These are phyloP conservation scores for Lepidium aucheri DNA, from an alignment of 345 rosid species.

Conservation along the genomic window DNA sequence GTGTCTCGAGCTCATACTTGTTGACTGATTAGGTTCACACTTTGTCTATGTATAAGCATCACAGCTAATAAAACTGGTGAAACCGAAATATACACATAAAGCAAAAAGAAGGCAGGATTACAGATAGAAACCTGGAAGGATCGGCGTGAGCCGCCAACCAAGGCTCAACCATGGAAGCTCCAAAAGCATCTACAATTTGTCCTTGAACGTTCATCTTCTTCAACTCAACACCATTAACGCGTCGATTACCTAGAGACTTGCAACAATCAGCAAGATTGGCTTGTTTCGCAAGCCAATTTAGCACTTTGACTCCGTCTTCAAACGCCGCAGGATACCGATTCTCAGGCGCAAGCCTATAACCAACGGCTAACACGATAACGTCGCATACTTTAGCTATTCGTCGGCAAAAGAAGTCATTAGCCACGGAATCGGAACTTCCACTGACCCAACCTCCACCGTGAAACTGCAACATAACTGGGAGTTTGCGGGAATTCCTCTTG, in stretches of 20 bases:
- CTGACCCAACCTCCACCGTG: constrained; percentile 93
- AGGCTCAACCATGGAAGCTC: constrained; percentile 78
- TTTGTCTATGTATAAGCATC: background rate
- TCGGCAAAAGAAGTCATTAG: constrained; percentile 66
- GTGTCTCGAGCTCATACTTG: constrained; percentile 1
- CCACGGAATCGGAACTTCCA: constrained; percentile 60
- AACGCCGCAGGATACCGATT: constrained; percentile 68
- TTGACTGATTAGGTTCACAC: background rate
- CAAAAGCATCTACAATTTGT: constrained; percentile 58
- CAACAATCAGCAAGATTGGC: constrained; percentile 55
- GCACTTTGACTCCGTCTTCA: constrained; percentile 73
- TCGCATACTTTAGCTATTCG: constrained; percentile 67
- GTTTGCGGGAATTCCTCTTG: constrained; percentile 31
- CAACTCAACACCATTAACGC: constrained; percentile 24
- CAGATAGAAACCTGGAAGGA: constrained; percentile 42
- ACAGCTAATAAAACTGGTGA: background rate
- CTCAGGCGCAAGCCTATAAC: constrained; percentile 88
- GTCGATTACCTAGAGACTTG: constrained; percentile 32
- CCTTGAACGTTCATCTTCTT: constrained; percentile 27
- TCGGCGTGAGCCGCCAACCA: constrained; percentile 77
- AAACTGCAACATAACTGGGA: constrained; percentile 85
- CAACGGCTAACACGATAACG: constrained; percentile 72
- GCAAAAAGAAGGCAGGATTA: background rate
- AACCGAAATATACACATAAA: background rate
- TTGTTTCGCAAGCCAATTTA: constrained; percentile 79